Base-by-base conservation (phyloP, 2,329 filamentous ascomycete species). In the Beauveria australis region DNA sequence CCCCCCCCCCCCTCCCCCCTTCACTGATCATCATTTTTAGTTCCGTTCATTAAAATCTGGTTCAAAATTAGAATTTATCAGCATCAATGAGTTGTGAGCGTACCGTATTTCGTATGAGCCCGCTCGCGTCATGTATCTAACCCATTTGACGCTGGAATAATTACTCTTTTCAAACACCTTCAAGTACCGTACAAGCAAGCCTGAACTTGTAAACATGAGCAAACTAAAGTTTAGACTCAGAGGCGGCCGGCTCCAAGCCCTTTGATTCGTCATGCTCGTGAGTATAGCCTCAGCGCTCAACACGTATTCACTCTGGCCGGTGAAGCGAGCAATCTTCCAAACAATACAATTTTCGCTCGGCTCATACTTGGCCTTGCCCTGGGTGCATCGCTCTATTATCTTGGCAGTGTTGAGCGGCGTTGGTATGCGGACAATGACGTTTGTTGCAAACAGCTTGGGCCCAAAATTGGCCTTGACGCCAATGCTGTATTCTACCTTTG, bases 131-230 rank as follows among this genome's bases (percentile, higher is more conserved):
- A 99, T 97, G 75, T 99, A 99, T 68, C 94, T 81, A 68, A 99
- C 94, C 94, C 94, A 99, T 76, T 99, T 99, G 53, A 99, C 94
- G 71, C 92, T 96, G 64, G 90, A 95, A 74, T 99, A 99, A 75
- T 97, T 97, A 75, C 85, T 94, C 86, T 99, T 99, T 79, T 99
- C 94, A 78, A 99, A 99, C 1, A 99, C 94, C 77, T 99, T 99
- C 61, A 99, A 77, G 74, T 99, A 99, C 54, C 95, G 81, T 61
- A 99, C 94, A 65, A 99, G 72, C 71, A 99, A 73, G 0, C 94
- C 94, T 1, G 89, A 95, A 71, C 91, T 96, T 22, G 94, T 99
- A 72, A 99, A 99, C 95, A 99, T 99, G 69, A 99, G 81, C 69
- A 99, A 76, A 64, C 89, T 94, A 71, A 99, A 99, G 74, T 86